Conservation (phyloP, 2,329 filamentous ascomycete genomes). For the Monilinia fructicola region DNA sequence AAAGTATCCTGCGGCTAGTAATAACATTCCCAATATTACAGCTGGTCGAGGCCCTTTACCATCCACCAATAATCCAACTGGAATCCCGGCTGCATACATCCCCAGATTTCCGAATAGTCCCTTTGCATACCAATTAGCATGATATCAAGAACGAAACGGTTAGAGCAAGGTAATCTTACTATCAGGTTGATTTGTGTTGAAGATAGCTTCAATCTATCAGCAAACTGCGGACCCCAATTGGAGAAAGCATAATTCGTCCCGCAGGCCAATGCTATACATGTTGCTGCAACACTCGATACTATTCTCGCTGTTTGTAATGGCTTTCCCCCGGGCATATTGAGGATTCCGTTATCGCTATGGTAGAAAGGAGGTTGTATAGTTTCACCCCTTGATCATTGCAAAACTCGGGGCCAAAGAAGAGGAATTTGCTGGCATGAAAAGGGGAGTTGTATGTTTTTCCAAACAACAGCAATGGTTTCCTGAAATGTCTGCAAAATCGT, state of each 20-base stretch:
- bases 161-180: conserved; percentile 48
- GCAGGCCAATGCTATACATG: conserved; percentile 80
- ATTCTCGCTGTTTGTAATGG: conserved; percentile 65
- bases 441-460: conserved; percentile 3
- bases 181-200: conserved; percentile 94
- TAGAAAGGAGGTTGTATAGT: conserved; percentile 7
- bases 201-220: conserved; percentile 78
- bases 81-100: conserved; percentile 90
- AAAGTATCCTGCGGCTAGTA: conserved; percentile 79
- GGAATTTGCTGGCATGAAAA: not conserved
- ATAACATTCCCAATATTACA: conserved; percentile 70
- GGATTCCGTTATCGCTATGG: conserved; percentile 17
- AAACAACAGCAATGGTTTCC: conserved; percentile 1
- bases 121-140: conserved; percentile 38
- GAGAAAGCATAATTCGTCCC: conserved; percentile 98
- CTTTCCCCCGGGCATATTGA: conserved; percentile 47
- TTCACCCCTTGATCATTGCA: conserved; percentile 31
- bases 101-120: conserved; percentile 80
- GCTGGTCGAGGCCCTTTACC: conserved; percentile 75
- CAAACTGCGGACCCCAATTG: conserved; percentile 95
- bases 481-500: not conserved
- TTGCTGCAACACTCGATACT: conserved; percentile 81
- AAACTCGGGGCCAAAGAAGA: not conserved
- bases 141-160: conserved; percentile 36
- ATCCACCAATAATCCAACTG: conserved; percentile 85